phyloP scores from a whole-genome alignment of 148 eudicot species.

The Diospyros kaki region DNA sequence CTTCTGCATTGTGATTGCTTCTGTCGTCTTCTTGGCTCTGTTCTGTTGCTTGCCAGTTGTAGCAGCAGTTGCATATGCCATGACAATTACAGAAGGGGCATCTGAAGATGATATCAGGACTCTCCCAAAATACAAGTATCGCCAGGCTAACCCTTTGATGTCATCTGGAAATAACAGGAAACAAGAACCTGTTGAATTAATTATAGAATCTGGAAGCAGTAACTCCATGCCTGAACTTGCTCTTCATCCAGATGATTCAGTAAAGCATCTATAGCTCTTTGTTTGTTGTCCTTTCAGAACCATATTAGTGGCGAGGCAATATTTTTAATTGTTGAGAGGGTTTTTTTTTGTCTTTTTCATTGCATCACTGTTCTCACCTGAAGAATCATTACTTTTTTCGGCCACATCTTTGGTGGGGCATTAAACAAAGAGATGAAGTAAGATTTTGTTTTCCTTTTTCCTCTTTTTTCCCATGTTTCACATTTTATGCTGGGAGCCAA shows the following conservation, averaged over 20 bases:
- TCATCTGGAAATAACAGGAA: conserved; percentile 18
- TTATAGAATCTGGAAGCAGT: conserved; percentile 9
- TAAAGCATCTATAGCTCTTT: conserved; percentile 27
- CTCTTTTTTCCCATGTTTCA: too few species aligned
- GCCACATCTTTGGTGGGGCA: too few species aligned
- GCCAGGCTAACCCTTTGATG: conserved; percentile 23
- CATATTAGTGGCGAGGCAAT: too few species aligned
- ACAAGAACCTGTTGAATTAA: conserved; percentile 12
- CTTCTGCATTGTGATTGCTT: conserved; percentile 53
- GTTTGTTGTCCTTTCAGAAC: background rate
- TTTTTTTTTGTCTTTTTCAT: too few species aligned
- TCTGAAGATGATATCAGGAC: conserved; percentile 63
- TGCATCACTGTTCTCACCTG: too few species aligned
- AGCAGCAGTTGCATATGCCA: conserved; percentile 61
- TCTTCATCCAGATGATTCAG: conserved; percentile 59
- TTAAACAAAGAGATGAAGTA: too few species aligned
- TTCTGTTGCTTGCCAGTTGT: conserved; percentile 60
- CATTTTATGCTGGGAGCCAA: too few species aligned
- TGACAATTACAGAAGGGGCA: conserved; percentile 64
- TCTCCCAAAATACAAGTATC: conserved; percentile 56
- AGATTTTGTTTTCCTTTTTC: too few species aligned
- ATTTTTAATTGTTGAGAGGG: too few species aligned
- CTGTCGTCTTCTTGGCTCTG: conserved; percentile 45
- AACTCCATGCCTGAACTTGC: conserved; percentile 23
- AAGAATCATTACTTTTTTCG: too few species aligned